Evolutionary conservation across 192 early-diverging fungal species (phyloP), one percentile per base, ranked within the genome.

Genomic region (Podila clonocystis): DNA sequence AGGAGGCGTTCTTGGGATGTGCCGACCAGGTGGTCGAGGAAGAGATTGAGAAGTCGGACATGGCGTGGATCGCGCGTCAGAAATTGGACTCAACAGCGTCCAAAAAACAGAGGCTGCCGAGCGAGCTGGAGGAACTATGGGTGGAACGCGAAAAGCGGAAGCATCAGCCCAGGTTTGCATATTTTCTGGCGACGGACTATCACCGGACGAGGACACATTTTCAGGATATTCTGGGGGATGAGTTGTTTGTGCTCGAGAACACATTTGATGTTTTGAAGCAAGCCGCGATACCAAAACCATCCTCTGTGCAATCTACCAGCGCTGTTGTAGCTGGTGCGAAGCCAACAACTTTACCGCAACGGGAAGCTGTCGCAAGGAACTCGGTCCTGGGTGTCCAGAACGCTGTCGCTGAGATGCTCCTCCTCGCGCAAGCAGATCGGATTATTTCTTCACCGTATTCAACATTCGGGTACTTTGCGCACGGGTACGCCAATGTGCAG

Each of bases 391-490:
- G 76, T n/a, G 76, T 80, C 24, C 76, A 80, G 49, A 68, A 55
- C 1, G 76, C 76, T 2, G 76, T 80, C 13, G 76, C 76, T 26
- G 76, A 80, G 24, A 80, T 80, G 76, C 69, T 41, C 8, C 61
- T 80, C 17, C 70, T 80, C 2, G 76, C 76, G 2, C 70, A 80
- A 28, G 63, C 76, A 0, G 50, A 80, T 33, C 38, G 76, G 24
- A 80, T 80, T 33, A 65, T 80, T 9, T 72, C 76, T 17, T 80
- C 76, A 20, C 76, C 76, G 5, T 80, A 80, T 50, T 80, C 76
- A 11, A 80, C 76, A 0, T 80, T 80, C 64, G 76, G 76, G 13
- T 80, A 68, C 30, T 80, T 80, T 34, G 76, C 76, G 2, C 76
- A 80, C 29, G 76, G 61, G 19, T 80, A 80, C 28, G 65, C 76